Base-by-base conservation (phyloP, 192 early-diverging fungal species). In the Diversispora epigaea region DNA sequence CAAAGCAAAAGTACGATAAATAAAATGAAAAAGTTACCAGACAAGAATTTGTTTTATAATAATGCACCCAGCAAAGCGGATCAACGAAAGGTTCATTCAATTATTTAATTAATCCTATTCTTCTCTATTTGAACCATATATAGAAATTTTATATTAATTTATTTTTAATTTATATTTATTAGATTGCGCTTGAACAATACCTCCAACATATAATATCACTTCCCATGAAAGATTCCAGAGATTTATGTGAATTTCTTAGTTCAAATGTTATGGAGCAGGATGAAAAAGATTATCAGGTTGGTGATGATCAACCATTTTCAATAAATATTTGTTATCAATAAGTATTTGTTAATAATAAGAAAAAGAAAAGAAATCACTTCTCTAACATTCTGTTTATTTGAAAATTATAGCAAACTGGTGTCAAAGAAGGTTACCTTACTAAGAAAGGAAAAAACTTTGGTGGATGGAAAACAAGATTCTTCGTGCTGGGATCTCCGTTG, bases 361-460 rank as follows among this genome's bases (percentile, higher is more conserved):
- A 2, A 32, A 32, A 32, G 25, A 32, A 32, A 32, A 32, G 25
- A 32, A 32, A 32, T 32, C 25, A 1, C 25, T 32, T 32, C 25
- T 32, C 25, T 32, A 65, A 61, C 11, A 14, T 49, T 68, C 4
- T 44, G 21, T 8, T 49, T 64, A 6, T 78, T 77, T 77, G 17
- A 12, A 49, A 47, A 40, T 52, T 68, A 15, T 54, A 87, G 68
- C 78, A 82, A n/a, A 63, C 85, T 11, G 89, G 88, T 0, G 81
- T 84, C 75, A 94, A 93, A 71, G 94, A 95, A 81, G 95, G 95
- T 7, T 94, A 90, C 65, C 80, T 97, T 70, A 91, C 93, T 58
- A 98, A 97, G 77, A 90, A 90, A 82, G 95, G 96, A 61, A 98
- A 96, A 77, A 95, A 91, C 79, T 97, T 98, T 92, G 95, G 96